Evolutionary conservation across 139 green algal species (phyloP).

Genomic region (Pycnococcus provasolii): DNA sequence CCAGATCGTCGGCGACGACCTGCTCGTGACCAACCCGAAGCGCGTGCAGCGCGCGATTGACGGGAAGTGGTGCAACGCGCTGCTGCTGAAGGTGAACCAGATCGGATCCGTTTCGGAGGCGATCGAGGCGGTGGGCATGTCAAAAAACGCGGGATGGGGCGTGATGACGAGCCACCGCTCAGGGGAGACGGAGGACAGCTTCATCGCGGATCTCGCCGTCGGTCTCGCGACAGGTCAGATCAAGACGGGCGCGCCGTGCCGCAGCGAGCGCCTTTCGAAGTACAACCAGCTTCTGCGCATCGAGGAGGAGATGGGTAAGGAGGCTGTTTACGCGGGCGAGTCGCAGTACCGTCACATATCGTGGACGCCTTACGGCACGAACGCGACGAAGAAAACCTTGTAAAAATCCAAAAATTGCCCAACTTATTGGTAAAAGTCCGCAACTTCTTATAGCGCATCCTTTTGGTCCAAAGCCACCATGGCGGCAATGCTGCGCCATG

Average conservation of each 20-base stretch:
- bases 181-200: constrained; percentile 93
- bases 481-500: too few species aligned
- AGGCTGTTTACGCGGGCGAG: constrained; percentile 50
- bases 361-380: background rate
- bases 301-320: constrained; percentile 77
- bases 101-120: constrained; percentile 91
- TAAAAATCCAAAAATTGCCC: too few species aligned
- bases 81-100: constrained; percentile 99
- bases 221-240: constrained; percentile 94
- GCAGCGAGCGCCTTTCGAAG: constrained; percentile 89
- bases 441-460: too few species aligned
- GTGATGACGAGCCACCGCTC: constrained; percentile 90
- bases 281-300: constrained; percentile 99
- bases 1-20: constrained; percentile 96
- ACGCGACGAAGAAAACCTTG: too few species aligned
- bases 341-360: constrained; percentile 24
- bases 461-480: too few species aligned
- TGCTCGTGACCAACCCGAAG: constrained; percentile 92
- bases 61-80: constrained; percentile 83
- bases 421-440: too few species aligned
- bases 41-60: constrained; percentile 86
- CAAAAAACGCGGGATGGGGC: constrained; percentile 90
- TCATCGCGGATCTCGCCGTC: constrained; percentile 96
- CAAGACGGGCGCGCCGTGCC: constrained; percentile 96
- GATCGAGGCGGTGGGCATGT: constrained; percentile 84